Base-by-base conservation (phyloP, 495 filamentous ascomycete species). In the Neurospora discreta region DNA sequence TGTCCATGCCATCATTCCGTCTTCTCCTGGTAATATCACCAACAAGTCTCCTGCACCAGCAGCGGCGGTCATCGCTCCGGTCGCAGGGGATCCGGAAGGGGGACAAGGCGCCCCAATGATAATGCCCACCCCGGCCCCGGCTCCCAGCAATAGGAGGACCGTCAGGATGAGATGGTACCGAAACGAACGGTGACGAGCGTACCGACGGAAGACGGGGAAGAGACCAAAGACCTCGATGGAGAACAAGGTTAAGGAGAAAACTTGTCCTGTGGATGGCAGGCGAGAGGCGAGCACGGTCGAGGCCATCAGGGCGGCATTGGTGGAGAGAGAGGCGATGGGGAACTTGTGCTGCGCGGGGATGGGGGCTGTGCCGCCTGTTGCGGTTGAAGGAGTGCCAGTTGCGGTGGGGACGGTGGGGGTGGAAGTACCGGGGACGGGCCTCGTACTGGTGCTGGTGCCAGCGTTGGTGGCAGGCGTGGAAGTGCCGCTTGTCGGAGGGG, bases 171-270 rank as follows among this genome's bases (percentile, higher is more conserved):
- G 84, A 76, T 99, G 95, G 30, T 93, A 92, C 5, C 84, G 88
- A 93, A 93, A 97, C 65, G 89, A 93, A 18, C 90, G 87, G 76
- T 94, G 92, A 23, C 93, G 88, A 6, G 97, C 86, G 74, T 96
- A 92, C 7, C 93, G 88, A 10, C 96, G 86, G 77, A 99, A 99
- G 2, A 98, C 93, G 15, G 95, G 95, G 77, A 98, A 99, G 13
- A 99, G 85, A 1, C 94, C 95, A 76, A 99, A 99, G 6, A 98
- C 93, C 79, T 99, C 94, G 78, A 99, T 99, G 72, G 89, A 92
- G 84, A 98, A 98, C 2, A 99, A 86, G 36, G 94, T 97, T 5
- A 99, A 86, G 70, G 91, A 94, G 82, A 99, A 99, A 10, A 99
- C 95, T 77, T 98, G 94, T 1, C 92, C 93, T 0, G 96, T 98